phyloP scores from a whole-genome alignment of 2,329 filamentous ascomycete genomes.

The Zalaria sp. region DNA sequence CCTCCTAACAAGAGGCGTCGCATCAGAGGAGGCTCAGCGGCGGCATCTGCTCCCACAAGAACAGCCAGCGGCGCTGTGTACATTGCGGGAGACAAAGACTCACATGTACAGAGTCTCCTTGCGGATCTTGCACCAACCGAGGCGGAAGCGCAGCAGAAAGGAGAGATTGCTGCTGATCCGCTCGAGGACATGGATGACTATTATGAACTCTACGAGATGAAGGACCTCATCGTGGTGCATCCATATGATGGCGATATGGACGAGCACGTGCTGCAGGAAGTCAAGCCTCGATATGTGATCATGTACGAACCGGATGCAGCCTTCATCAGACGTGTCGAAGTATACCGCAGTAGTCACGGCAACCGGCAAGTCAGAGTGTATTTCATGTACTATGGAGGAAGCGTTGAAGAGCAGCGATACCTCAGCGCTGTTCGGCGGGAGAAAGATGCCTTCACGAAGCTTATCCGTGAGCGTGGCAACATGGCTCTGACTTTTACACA shows the following conservation, averaged over 20 bases:
- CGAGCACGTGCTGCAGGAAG: constrained; percentile 88
- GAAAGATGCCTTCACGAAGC: constrained; percentile 87
- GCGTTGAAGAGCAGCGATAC: constrained; percentile 10
- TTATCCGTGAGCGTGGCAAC: constrained; percentile 84
- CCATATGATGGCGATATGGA: constrained; percentile 93
- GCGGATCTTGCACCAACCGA: constrained; percentile 72
- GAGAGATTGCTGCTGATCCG: constrained; percentile 62
- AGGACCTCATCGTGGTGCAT: constrained; percentile 76
- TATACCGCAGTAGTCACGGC: constrained; percentile 88
- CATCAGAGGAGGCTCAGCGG: constrained; percentile 61
- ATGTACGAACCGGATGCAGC: constrained; percentile 97
- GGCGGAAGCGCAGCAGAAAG: constrained; percentile 53
- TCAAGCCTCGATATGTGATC: constrained; percentile 85
- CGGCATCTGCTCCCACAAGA: constrained; percentile 44
- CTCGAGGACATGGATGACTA: constrained; percentile 85
- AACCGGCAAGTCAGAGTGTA: constrained; percentile 84
- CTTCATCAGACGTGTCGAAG: constrained; percentile 87
- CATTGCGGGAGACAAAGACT: constrained; percentile 68
- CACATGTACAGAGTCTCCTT: constrained; percentile 69
- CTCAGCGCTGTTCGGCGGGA: constrained; percentile 48
- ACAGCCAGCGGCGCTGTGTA: constrained; percentile 61
- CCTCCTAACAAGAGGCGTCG: constrained; percentile 78
- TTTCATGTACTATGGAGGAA: constrained; percentile 91
- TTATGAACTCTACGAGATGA: constrained; percentile 83
- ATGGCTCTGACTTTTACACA: constrained; percentile 82